Base-by-base conservation (phyloP, 2,329 filamentous ascomycete genomes). In the Colletotrichum tamarilloi region DNA sequence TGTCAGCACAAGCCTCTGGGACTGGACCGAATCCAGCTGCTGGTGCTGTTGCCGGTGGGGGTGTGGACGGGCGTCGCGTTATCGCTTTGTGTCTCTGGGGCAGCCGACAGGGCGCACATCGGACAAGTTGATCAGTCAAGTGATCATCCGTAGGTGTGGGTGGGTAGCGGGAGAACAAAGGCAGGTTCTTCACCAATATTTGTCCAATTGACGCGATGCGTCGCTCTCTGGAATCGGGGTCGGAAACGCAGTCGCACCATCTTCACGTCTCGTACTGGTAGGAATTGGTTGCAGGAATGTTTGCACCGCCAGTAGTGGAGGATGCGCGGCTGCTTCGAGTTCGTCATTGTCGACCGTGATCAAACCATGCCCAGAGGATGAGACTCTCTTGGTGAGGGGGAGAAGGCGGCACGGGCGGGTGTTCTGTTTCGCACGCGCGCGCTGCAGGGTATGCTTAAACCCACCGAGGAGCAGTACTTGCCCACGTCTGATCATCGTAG, bases 1-100 rank as follows among this genome's bases (percentile, higher is more conserved):
- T 65, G 69, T 72, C 59, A 72, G 68, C 68, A 68, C 68, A 68
- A 72, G 68, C 63, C 68, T 73, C 71, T 68, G 42, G 55, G 62
- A 57, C 35, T 58, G 49, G 56, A 52, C 30, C 58, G 62, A 67
- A 63, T 24, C 49, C 42, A 58, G 30, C 56, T 57, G 19, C 71
- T 35, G 65, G 56, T 57, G 19, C 67, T 35, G 66, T 52, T 62
- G 56, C 59, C 38, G 35, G 52, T 42, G 49, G 28, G 38, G 46
- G 26, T 58, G 11, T 67, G 19, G 56, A 42, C 67, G 64, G 63
- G 57, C 64, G 56, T 67, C 56, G 64, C 16, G 16, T 57, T 22
- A 64, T 46, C 46, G 52, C 56, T 56, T 22, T 59, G 24, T 73
- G 16, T 53, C 26, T 32, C 58, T 42, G 71, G 49, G 62, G 46